phyloP scores from a whole-genome alignment of 495 filamentous ascomycete genomes.

The Neurospora sp. region DNA sequence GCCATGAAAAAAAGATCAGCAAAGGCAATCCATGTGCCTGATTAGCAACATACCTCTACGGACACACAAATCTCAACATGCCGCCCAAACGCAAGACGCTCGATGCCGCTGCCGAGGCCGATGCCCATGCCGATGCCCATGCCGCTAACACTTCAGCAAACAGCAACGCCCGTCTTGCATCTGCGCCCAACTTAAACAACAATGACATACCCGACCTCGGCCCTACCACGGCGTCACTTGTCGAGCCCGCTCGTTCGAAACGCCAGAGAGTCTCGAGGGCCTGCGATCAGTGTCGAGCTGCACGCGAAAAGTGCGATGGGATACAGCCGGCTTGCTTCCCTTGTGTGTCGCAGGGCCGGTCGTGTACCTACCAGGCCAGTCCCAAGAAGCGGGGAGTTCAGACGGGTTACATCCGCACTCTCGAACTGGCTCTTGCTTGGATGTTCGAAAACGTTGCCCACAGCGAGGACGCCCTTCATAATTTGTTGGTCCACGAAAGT shows the following conservation, averaged over 20 bases:
- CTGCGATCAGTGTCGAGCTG: constrained; percentile 56
- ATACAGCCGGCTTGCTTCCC: constrained; percentile 51
- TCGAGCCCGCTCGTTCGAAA: constrained; percentile 18
- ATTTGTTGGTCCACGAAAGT: constrained; percentile 18
- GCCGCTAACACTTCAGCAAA: not conserved
- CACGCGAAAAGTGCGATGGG: constrained; percentile 59
- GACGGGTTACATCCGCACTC: constrained; percentile 51
- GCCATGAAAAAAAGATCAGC: not conserved
- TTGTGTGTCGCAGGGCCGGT: constrained; percentile 46
- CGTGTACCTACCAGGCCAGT: constrained; percentile 58
- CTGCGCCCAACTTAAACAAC: constrained; percentile 3
- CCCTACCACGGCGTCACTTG: constrained; percentile 8
- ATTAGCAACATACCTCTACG: not conserved
- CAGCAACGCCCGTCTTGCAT: not conserved
- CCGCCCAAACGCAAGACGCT: constrained; percentile 14
- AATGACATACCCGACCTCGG: constrained; percentile 9
- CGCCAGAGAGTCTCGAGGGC: constrained; percentile 57
- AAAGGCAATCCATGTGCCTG: not conserved
- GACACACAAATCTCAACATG: constrained; percentile 4
- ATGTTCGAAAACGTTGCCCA: constrained; percentile 22
- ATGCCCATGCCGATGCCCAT: not conserved
- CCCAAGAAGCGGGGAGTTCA: constrained; percentile 64
- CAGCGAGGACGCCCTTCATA: constrained; percentile 19
- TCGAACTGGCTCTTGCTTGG: constrained; percentile 41
- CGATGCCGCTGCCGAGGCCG: constrained; percentile 3